These are phyloP conservation scores for Dendryphion nanum DNA, from an alignment of 2,329 filamentous ascomycete genomes.

Conservation along the genomic window DNA sequence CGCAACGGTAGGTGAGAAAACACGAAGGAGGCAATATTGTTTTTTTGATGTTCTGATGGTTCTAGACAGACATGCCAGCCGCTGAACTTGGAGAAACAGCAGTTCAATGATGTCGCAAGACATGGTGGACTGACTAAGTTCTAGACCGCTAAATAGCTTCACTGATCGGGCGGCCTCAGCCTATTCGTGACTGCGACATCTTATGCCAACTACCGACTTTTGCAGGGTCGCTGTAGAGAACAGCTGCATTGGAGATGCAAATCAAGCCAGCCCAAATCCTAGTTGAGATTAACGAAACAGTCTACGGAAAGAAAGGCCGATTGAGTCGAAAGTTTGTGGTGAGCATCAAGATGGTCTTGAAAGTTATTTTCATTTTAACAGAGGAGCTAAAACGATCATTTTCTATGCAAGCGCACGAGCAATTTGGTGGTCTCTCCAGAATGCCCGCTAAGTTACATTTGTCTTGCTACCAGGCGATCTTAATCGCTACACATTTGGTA, in stretches of 20 bases:
- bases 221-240: constrained; percentile 37
- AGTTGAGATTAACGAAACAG: constrained; percentile 25
- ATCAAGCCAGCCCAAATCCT: constrained; percentile 47
- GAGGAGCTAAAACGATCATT: constrained; percentile 42
- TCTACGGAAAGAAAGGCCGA: constrained; percentile 48
- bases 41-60: too few species aligned
- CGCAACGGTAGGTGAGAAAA: constrained; percentile 45
- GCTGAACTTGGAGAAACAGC: constrained; percentile 41
- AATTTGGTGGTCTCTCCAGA: constrained; percentile 42
- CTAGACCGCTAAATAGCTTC: constrained; percentile 56
- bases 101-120: constrained; percentile 48
- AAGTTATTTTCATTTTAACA: constrained; percentile 39
- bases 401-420: constrained; percentile 36
- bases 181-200: constrained; percentile 53
- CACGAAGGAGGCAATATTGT: too few species aligned
- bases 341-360: constrained; percentile 43
- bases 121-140: constrained; percentile 57
- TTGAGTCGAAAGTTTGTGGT: constrained; percentile 40
- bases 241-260: constrained; percentile 45
- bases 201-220: constrained; percentile 48
- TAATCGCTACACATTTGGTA: background rate
- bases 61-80: constrained; percentile 49
- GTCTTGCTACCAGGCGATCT: constrained; percentile 43
- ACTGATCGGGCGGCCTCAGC: constrained; percentile 53
- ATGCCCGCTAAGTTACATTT: constrained; percentile 40